Evolutionary conservation across 208 protist genomes (phyloP), one percentile per base, ranked within the genome.

Genomic region (Strigomonas oncopelti): DNA sequence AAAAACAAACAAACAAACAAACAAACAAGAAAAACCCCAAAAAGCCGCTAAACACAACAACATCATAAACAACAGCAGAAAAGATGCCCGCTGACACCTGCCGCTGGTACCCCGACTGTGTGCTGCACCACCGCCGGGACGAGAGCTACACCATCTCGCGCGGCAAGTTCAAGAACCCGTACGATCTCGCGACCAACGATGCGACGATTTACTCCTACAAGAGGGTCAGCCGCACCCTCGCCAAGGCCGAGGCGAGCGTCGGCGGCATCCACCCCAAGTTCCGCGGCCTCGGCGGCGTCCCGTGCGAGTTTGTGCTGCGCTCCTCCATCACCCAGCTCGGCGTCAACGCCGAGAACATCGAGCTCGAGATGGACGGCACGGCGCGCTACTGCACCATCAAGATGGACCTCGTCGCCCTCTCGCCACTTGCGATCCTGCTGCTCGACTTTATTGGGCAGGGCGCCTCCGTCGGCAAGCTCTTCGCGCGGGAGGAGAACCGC

Each of bases 241-340:
- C 81, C 22, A 72, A 76, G 54, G 84, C 79, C 8, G 53, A 70
- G 45, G 83, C 83, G 20, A 38, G 72, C 22, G 77, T 91, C 28
- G 52, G 64, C 16, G 45, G 61, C 34, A 69, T 96, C 38, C 84
- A 90, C 57, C 81, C 81, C 25, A 88, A 92, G 65, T 96, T 96
- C 65, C 84, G 87, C 31, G 91, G 88, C 11, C 84, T 94, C 42
- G 65, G 83, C 29, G 77, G 65, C 52, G 81, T 92, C 16, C 58
- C 57, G 34, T 80, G 81, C 51, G 82, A 93, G 55, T 97, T 97
- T 70, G 76, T 93, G 64, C 75, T 95, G 42, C 88, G 89, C 53
- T 91, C 87, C 20, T 94, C 92, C 46, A 84, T 95, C 51, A 91
- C 92, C 22, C 92, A 97, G 71, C 80, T 97, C 42, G 92, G 92